Conservation (phyloP, 108 stramenopile species). For the Thalassiosira profunda region DNA sequence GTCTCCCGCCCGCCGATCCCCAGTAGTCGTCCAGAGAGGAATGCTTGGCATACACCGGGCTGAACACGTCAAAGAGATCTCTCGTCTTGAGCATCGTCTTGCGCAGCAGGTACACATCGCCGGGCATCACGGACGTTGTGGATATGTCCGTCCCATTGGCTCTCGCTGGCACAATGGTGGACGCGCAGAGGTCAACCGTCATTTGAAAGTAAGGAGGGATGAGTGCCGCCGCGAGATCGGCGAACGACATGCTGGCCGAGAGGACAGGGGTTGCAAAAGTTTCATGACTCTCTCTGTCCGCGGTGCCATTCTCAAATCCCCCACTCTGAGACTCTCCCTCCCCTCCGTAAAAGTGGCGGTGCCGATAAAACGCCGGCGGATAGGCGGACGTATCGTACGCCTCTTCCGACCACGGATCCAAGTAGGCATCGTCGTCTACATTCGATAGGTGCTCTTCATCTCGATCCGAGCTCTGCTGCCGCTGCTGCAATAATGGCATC, state of each 20-base stretch:
- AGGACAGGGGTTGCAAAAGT: neutral
- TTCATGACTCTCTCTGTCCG: neutral
- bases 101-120: conserved; percentile 23
- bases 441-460: neutral
- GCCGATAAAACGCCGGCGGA: too few species aligned
- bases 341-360: conserved; percentile 5
- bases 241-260: conserved; percentile 14
- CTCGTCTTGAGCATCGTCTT: conserved; percentile 44
- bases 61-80: conserved; percentile 47
- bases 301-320: conserved; percentile 2
- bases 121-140: conserved; percentile 17
- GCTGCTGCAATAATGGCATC: neutral
- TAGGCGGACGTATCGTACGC: too few species aligned
- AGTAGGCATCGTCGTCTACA: neutral
- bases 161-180: conserved; percentile 13
- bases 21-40: conserved; percentile 7
- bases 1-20: neutral
- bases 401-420: too few species aligned
- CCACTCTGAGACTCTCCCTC: too few species aligned
- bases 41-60: conserved; percentile 33
- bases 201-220: conserved; percentile 34
- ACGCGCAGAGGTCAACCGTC: conserved; percentile 35
- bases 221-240: conserved; percentile 37
- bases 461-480: neutral
- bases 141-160: neutral